Base-by-base conservation (phyloP, 2,329 filamentous ascomycete genomes). In the Cordyceps cateniannulata region DNA sequence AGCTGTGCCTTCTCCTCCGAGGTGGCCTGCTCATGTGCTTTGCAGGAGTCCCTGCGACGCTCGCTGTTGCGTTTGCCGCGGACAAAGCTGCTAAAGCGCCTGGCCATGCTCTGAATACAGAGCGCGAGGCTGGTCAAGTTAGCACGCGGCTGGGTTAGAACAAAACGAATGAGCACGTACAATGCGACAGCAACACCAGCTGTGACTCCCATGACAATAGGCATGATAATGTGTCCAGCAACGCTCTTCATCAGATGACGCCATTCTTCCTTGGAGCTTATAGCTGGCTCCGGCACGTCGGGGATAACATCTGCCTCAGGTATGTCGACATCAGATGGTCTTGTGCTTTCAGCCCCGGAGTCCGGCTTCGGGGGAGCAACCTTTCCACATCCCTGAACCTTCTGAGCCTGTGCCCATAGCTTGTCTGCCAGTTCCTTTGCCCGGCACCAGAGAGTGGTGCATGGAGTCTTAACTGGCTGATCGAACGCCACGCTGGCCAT, bases 111-210 rank as follows among this genome's bases (percentile, higher is more conserved):
- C 63, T 86, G 87, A 45, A 88, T 71, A 61, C 86, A 74, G 81
- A 91, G 87, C 59, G 85, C 87, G 51, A 90, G 70, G 45, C 80
- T 83, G 59, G 49, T 20, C 16, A 27, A 49, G 65, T 77, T 66
- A 76, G 74, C 40, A 60, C 52, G 32, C 9, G 44, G 38, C 6
- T 7, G 45, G 29, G 27, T 49, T 40, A 38, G 25, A 35, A 59
- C 27, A 5, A n/a, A 5, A 51, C 29, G 45, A 42, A 16, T 29
- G 6, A 40, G 51, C 64, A 77, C 80, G 70, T 77, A 83, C 80
- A 89, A 71, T 72, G 87, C 88, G 64, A 87, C 85, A 32, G 80
- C 79, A 59, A 90, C 81, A 68, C 88, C 89, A 49, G 86, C 85
- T 25, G 85, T 79, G 64, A 91, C 80, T 62, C 89, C 89, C 64